These are phyloP conservation scores for Aspergillus uvarum DNA, from an alignment of 2,329 filamentous ascomycete genomes.

Conservation along the genomic window DNA sequence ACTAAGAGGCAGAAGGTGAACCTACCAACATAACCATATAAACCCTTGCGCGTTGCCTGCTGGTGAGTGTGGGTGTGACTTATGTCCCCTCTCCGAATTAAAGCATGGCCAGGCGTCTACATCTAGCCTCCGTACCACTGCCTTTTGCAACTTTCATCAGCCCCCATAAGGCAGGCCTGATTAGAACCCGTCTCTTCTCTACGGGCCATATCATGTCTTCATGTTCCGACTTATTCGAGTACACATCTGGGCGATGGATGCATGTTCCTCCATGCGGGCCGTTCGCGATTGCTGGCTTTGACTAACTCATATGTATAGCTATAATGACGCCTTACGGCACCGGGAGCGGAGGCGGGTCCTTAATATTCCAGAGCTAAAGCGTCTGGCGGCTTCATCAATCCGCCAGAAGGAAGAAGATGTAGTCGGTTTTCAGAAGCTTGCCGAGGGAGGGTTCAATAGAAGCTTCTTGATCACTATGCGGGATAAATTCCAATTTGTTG, in stretches of 20 bases:
- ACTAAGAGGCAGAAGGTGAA: too few species aligned
- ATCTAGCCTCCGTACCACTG: too few species aligned
- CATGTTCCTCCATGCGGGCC: conserved; percentile 1
- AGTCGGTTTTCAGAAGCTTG: conserved; percentile 3
- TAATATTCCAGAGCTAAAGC: conserved; percentile 17
- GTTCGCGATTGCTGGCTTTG: neutral
- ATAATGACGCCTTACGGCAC: conserved; percentile 3
- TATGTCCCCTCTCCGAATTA: too few species aligned
- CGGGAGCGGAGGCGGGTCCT: conserved; percentile 15
- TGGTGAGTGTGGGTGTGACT: too few species aligned
- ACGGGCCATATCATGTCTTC: too few species aligned
- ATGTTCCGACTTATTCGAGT: conserved; percentile 13
- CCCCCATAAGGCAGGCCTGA: too few species aligned
- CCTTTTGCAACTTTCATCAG: too few species aligned
- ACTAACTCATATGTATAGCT: neutral
- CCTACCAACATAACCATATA: too few species aligned
- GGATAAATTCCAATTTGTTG: neutral
- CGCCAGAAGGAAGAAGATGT: conserved; percentile 8
- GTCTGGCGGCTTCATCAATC: conserved; percentile 13
- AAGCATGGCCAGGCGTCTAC: too few species aligned
- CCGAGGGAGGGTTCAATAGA: conserved; percentile 9
- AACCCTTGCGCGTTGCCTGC: too few species aligned
- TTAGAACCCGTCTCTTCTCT: too few species aligned
- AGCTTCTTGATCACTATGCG: neutral
- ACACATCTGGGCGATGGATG: conserved; percentile 18